phyloP scores from a whole-genome alignment of 2,329 filamentous ascomycete species.

The Diplodia intermedia region DNA sequence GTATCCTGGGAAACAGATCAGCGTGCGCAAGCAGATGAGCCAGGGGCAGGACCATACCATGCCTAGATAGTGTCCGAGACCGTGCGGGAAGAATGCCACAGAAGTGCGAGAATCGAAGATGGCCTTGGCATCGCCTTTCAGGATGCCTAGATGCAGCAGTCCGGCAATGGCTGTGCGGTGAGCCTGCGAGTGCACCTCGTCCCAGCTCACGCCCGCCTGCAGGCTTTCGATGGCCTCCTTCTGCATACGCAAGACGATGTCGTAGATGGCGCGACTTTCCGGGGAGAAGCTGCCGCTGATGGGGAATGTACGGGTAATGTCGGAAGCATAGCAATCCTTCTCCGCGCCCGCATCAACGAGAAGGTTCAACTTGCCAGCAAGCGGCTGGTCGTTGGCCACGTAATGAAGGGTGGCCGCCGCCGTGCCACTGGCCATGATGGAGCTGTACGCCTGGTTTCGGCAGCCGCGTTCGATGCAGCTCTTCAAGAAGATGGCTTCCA shows the following conservation, averaged over 20 bases:
- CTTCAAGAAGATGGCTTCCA: constrained; percentile 81
- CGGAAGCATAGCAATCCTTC: constrained; percentile 58
- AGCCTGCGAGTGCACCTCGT: constrained; percentile 79
- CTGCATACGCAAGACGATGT: constrained; percentile 88
- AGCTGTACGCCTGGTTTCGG: constrained; percentile 84
- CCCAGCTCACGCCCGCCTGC: constrained; percentile 77
- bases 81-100: constrained; percentile 60
- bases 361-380: constrained; percentile 73
- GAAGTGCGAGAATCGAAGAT: constrained; percentile 55
- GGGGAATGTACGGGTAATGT: constrained; percentile 86
- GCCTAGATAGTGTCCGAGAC: constrained; percentile 59
- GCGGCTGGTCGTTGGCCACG: constrained; percentile 67
- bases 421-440: constrained; percentile 81
- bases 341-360: constrained; percentile 80
- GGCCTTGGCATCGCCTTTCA: constrained; percentile 64
- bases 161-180: constrained; percentile 84
- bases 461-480: constrained; percentile 76
- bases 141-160: constrained; percentile 75
- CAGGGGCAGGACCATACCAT: constrained; percentile 44
- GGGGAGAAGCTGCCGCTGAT: constrained; percentile 64
- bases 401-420: constrained; percentile 74
- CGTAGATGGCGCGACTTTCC: constrained; percentile 66
- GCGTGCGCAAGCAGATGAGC: constrained; percentile 1
- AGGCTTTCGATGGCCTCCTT: constrained; percentile 74
- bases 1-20: constrained; percentile 46